These are phyloP conservation scores for Saccharomycopsis malanga DNA, from an alignment of 805 yeast genomes.

Conservation along the genomic window DNA sequence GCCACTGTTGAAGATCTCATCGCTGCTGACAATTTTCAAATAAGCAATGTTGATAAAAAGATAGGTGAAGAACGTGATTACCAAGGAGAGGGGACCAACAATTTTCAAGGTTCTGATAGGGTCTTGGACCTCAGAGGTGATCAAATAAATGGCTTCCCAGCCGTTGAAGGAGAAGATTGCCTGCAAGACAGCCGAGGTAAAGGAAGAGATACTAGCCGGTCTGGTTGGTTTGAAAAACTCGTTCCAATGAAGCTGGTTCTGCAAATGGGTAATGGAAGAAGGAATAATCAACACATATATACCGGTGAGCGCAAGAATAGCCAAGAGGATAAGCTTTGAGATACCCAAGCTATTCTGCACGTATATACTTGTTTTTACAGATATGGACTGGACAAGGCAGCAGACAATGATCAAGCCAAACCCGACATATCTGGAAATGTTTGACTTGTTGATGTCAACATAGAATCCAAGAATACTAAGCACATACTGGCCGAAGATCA, in stretches of 20 bases:
- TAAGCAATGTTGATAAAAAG: conserved; percentile 49
- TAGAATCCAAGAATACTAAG: conserved; percentile 38
- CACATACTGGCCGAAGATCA: conserved; percentile 57
- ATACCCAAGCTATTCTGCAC: conserved; percentile 60
- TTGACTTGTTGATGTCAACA: conserved; percentile 33
- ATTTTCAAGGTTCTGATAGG: conserved; percentile 51
- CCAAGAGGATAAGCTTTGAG: conserved; percentile 49
- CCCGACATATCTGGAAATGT: conserved; percentile 37
- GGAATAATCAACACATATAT: conserved; percentile 47
- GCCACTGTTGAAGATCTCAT: conserved; percentile 47
- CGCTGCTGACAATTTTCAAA: conserved; percentile 44
- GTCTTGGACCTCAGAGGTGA: conserved; percentile 52
- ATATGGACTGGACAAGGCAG: conserved; percentile 46
- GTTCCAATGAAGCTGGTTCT: conserved; percentile 33
- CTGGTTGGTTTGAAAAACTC: conserved; percentile 31
- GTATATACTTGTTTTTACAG: conserved; percentile 51
- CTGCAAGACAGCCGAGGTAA: conserved; percentile 50
- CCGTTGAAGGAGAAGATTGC: conserved; percentile 57
- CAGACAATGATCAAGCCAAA: conserved; percentile 32
- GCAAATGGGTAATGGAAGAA: conserved; percentile 36
- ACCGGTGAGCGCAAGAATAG: conserved; percentile 50
- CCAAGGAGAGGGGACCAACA: conserved; percentile 52
- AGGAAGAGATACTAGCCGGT: conserved; percentile 35
- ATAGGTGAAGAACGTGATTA: conserved; percentile 42
- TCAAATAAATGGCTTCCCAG: conserved; percentile 57